Conservation (phyloP, 352 stramenopile species). For the Chrysophaeum taylorii region DNA sequence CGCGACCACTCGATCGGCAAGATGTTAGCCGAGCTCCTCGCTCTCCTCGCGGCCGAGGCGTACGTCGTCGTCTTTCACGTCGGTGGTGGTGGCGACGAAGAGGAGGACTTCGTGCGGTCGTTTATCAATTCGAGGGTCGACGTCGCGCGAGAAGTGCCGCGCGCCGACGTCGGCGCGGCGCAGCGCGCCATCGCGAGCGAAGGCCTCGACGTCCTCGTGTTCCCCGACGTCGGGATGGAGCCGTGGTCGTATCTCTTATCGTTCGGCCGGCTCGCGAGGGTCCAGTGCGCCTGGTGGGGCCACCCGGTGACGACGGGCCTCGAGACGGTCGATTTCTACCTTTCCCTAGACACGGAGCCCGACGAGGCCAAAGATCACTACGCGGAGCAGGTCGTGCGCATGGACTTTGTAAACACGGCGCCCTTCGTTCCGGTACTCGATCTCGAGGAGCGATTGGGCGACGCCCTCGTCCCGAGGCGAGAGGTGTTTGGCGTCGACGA, state of each 20-base stretch:
- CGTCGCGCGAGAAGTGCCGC: conserved; percentile 25
- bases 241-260: conserved; percentile 56
- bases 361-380: conserved; percentile 36
- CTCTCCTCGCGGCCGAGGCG: conserved; percentile 13
- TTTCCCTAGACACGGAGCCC: conserved; percentile 34
- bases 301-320: conserved; percentile 61
- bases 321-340: conserved; percentile 62
- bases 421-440: conserved; percentile 5
- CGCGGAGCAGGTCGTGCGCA: conserved; percentile 59
- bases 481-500: not conserved
- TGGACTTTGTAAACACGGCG: conserved; percentile 29
- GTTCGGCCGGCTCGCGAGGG: conserved; percentile 54
- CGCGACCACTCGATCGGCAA: conserved; percentile 37
- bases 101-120: conserved; percentile 8
- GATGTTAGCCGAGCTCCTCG: conserved; percentile 31
- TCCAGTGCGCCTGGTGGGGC: conserved; percentile 67
- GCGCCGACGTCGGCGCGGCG: conserved; percentile 31
- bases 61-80: not conserved
- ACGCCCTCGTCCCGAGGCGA: not conserved
- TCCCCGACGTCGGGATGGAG: conserved; percentile 67
- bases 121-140: not conserved
- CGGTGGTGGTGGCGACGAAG: not conserved
- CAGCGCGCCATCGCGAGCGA: conserved; percentile 18
- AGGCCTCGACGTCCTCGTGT: conserved; percentile 61
- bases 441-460: conserved; percentile 12